phyloP scores from a whole-genome alignment of 768 basidiomycete genomes.

The Saitozyma podzolica region DNA sequence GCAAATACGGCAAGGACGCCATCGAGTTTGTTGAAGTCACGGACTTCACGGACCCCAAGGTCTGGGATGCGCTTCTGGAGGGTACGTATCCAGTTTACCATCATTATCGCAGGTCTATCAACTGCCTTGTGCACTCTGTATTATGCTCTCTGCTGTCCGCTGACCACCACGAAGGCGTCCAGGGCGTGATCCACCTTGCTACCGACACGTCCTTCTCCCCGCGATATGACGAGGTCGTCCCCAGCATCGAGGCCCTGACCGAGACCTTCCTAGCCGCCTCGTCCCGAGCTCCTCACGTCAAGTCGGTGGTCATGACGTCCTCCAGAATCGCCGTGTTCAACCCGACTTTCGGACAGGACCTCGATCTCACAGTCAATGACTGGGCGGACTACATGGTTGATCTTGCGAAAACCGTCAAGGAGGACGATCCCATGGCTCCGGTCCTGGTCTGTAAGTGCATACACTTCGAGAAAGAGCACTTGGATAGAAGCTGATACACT shows the following conservation, averaged over 20 bases:
- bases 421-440: not conserved
- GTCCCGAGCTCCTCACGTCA: no score
- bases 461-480: no score
- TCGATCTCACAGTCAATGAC: not conserved
- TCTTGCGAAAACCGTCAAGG: not conserved
- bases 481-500: no score
- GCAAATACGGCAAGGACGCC: not conserved
- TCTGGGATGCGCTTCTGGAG: not conserved
- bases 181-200: not conserved
- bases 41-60: not conserved
- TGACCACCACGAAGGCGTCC: not conserved
- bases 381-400: slow-evolving; percentile 1
- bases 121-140: not conserved
- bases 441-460: no score
- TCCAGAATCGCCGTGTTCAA: not conserved
- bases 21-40: not conserved
- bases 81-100: not conserved
- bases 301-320: no score
- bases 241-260: not conserved
- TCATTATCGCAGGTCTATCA: not conserved
- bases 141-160: no score
- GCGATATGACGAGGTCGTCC: not conserved
- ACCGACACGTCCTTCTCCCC: not conserved
- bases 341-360: not conserved
- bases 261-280: not conserved